Evolutionary conservation across 73 alveolate genomes (phyloP), one percentile per base, ranked within the genome.

Genomic region (Symbiodinium pilosum): DNA sequence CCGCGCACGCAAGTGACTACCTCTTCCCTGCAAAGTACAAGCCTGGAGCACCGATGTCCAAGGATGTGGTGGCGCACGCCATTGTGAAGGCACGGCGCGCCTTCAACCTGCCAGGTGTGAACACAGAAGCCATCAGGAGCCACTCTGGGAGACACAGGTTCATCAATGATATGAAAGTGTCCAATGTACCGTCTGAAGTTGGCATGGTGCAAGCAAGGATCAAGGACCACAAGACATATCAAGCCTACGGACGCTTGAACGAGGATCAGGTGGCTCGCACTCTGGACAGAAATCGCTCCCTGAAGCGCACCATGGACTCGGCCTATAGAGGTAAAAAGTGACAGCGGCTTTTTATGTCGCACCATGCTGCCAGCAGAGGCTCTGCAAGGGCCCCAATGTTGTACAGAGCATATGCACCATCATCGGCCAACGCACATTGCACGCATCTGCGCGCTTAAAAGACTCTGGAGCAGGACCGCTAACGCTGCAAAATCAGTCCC

Each of bases 101-200:
- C 36, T 85, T 85, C 51, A 43, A 44, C 18, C 51, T 77, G 7
- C 18, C 81, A 16, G 26, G 26, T 1, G 81, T 85, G 6, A 42
- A 84, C 51, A 43, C 43, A 30, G 77, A 44, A 42, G 47, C 73
- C 30, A 85, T 85, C 51, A n/a, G 93, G 1, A 11, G 39, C 34
- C 93, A 85, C 64, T 30, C 64, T 32, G 93, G 93, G 41, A n/a
- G 93, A 28, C 93, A 85, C 32, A 4, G 93, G 36, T n/a, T 85
- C 81, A 39, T 85, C 51, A 85, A 44, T 44, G 93, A 85, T 47
- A 21, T 85, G 77, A 85, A 85, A 34, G 30, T 5, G 2, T 0
- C 52, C 11, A 34, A 40, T 0, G 47, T 85, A 30, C 6, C 43
- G 1, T 2, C 34, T 30, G 93, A 85, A 1, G 77, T 30, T 28